A percentile compares a stretch with the other conserved stretches of the same genome.
Evolutionary conservation across 2,329 filamentous ascomycete species (phyloP).

Genomic region (Lithohypha guttulata): DNA sequence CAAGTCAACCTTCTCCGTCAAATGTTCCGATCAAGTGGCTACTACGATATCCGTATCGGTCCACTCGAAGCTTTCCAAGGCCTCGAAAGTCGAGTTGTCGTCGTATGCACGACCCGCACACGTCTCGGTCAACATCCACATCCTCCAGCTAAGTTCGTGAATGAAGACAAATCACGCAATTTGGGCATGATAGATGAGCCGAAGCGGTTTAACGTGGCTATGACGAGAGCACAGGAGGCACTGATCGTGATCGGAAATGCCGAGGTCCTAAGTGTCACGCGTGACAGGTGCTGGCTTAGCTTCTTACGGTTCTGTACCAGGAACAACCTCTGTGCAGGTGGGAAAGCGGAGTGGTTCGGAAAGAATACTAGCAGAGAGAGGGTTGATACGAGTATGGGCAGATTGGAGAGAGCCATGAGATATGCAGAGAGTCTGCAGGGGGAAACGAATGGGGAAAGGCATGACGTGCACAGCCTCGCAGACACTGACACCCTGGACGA

Average conservation of each 20-base stretch:
- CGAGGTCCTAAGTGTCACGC: conserved; percentile 22
- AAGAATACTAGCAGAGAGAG: neutral
- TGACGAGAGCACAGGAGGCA: conserved; percentile 31
- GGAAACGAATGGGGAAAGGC: neutral
- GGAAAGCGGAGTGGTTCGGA: conserved; percentile 11
- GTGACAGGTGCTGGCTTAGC: conserved; percentile 28
- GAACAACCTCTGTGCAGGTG: conserved; percentile 27
- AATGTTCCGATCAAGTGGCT: conserved; percentile 25
- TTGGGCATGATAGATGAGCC: conserved; percentile 30
- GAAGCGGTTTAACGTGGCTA: conserved; percentile 33
- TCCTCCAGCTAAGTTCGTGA: conserved; percentile 15
- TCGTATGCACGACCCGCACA: conserved; percentile 35
- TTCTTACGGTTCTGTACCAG: conserved; percentile 31
- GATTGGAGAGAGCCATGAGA: conserved; percentile 9
- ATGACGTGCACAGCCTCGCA: neutral
- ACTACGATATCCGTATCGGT: conserved; percentile 35
- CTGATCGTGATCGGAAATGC: conserved; percentile 27
- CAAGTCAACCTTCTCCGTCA: conserved; percentile 34
- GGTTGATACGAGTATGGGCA: conserved; percentile 3
- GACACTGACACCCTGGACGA: no score
- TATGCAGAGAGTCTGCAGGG: conserved; percentile 1
- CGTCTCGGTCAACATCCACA: conserved; percentile 9
- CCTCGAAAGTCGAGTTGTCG: conserved; percentile 34
- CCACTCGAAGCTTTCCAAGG: conserved; percentile 39
- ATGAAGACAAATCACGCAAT: conserved; percentile 17